These are phyloP conservation scores for Metschnikowia noctiluminum DNA, from an alignment of 805 yeast species.

Conservation along the genomic window DNA sequence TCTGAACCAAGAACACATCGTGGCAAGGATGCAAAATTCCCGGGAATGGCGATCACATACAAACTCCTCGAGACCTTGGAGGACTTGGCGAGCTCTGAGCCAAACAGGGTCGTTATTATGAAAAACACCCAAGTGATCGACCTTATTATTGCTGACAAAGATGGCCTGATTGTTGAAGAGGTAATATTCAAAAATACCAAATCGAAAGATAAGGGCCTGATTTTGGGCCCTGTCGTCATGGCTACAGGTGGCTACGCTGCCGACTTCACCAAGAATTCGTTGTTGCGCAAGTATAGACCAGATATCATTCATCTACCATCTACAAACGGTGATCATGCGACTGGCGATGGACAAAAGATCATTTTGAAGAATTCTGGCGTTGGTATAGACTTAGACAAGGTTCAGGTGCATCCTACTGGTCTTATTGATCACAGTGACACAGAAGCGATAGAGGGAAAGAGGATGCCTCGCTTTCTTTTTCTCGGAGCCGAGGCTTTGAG, in stretches of 20 bases:
- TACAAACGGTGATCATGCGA: conserved; percentile 59
- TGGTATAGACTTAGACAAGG: conserved; percentile 61
- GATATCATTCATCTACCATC: conserved; percentile 55
- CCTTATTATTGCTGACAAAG: conserved; percentile 32
- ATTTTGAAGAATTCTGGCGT: conserved; percentile 49
- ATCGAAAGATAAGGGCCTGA: conserved; percentile 28
- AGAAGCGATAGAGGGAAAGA: conserved; percentile 40
- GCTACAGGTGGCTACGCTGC: conserved; percentile 71
- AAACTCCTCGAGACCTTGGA: conserved; percentile 24
- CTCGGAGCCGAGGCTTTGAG: conserved; percentile 65
- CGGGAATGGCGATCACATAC: conserved; percentile 65
- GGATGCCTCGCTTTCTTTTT: conserved; percentile 48
- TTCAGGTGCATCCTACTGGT: conserved; percentile 70
- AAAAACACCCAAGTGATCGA: conserved; percentile 35
- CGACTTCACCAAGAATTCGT: conserved; percentile 51
- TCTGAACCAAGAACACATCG: conserved; percentile 78
- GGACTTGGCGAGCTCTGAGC: conserved; percentile 27
- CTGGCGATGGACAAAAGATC: conserved; percentile 62
- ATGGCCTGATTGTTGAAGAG: conserved; percentile 12
- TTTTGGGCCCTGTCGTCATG: conserved; percentile 57
- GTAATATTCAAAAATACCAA: conserved; percentile 30
- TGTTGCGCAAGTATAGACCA: conserved; percentile 54
- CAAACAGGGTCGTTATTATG: conserved; percentile 32
- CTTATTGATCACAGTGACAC: conserved; percentile 47
- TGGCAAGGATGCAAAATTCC: conserved; percentile 62